Base-by-base conservation (phyloP, 2,329 filamentous ascomycete genomes). In the Arthroderma sp. region DNA sequence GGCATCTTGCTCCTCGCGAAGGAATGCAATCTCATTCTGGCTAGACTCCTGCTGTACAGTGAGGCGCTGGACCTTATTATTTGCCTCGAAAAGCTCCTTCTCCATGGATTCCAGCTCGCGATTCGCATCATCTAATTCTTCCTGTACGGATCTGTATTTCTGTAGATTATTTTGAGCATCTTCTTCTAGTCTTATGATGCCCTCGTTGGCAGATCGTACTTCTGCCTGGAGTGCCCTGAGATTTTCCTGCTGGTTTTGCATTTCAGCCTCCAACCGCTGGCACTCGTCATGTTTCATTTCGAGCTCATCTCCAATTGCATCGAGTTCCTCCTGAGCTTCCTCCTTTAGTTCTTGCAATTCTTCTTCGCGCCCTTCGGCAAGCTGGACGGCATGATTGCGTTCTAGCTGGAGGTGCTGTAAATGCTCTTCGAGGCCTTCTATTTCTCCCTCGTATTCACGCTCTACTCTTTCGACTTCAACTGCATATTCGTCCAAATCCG, bases 1-100 rank as follows among this genome's bases (percentile, higher is more conserved):
- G 11, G 77, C 78, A 64, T 98, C 91, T 63, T 98, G 91, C 68
- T 98, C 91, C 60, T 98, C 91, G 1, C 91, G 81, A 42, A 98
- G 65, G 73, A 98, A 98, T 1, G 85, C 81, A 64, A 96, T 93
- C 63, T 98, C 91, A 48, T 82, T 82, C 56, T 95, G 89, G 46
- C 83, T 82, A 4, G 86, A 94, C 64, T 98, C 91, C 52, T 89
- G 82, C 58, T 96, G 88, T 30, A 98, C 86, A 3, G 83, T 82
- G 2, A 96, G 73, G 43, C 88, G 78, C 56, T 94, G 83, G 40
- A 83, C 82, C 70, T 96, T 96, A 54, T 83, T 79, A 58, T 89
- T 89, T 5, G 86, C 72, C 58, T 96, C 89, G 36, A 81, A 74
- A 10, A 95, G 75, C 59, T 84, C 84, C 60, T 83, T 78, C 61